Conservation (phyloP, 345 rosid species). For the Combretum micranthum region DNA sequence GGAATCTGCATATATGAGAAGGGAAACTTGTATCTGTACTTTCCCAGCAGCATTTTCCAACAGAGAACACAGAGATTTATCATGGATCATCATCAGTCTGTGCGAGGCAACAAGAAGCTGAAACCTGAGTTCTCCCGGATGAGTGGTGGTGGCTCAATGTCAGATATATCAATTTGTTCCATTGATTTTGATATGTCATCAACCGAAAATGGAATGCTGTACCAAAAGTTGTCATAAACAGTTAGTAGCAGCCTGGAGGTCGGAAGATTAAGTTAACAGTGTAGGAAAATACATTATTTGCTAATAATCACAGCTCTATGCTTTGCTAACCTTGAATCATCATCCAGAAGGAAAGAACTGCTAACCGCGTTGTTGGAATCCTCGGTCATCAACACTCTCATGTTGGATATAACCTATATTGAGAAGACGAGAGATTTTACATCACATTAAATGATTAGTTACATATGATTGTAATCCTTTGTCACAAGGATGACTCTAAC, state of each 20-base stretch:
- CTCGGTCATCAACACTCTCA: slow-evolving; percentile 95
- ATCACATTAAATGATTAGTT: no score
- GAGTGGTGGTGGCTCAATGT: slow-evolving; percentile 87
- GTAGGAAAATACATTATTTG: no score
- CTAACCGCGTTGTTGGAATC: slow-evolving; percentile 94
- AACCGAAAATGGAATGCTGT: slow-evolving; percentile 96
- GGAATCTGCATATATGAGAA: background rate
- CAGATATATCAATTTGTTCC: slow-evolving; percentile 79
- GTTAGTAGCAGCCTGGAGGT: background rate
- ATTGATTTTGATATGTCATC: slow-evolving; percentile 93
- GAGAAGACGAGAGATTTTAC: background rate
- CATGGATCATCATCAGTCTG: slow-evolving; percentile 39
- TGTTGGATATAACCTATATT: slow-evolving; percentile 69
- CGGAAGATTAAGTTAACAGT: no score
- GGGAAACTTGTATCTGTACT: background rate
- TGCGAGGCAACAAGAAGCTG: slow-evolving; percentile 74
- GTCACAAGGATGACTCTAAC: slow-evolving; percentile 12
- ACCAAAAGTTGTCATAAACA: slow-evolving; percentile 3
- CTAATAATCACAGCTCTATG: background rate
- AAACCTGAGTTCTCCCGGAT: slow-evolving; percentile 84
- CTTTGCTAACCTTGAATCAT: slow-evolving; percentile 72
- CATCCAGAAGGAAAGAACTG: slow-evolving; percentile 87
- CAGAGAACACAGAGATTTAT: background rate
- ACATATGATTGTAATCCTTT: background rate
- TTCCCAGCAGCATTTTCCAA: background rate